Evolutionary conservation across 2,329 filamentous ascomycete species (phyloP), one percentile per base, ranked within the genome.

Genomic region (Fusarium solani-melongenae): DNA sequence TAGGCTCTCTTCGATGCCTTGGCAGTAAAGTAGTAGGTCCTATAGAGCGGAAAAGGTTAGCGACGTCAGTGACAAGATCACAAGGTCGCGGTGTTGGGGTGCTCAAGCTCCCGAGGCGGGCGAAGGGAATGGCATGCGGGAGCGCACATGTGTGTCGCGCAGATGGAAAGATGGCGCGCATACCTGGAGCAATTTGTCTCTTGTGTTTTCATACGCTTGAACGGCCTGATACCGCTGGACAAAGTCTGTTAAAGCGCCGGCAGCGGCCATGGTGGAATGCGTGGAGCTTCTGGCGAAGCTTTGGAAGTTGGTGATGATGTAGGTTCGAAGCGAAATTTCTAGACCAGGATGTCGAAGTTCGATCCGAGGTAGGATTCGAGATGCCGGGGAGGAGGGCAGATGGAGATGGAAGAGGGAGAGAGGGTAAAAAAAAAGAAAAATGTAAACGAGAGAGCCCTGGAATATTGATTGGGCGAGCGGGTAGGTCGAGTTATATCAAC

Each of bases 171-270:
- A 39, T 61, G 55, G 24, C n/a, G 58, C 57, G 76, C 75, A 62
- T 60, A 87, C 88, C 82, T 86, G 85, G 64, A 89, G 84, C 70
- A 89, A 77, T 46, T 82, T 78, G 64, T 88, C 83, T 49, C 79
- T 84, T 15, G 76, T 80, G 39, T 86, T 82, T 57, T 83, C 81
- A 39, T 86, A 83, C 6, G 73, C 59, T 67, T 86, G 84, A 53
- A 88, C 79, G 39, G 79, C 75, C 53, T 85, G 83, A 74, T 85
- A 89, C 10, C 88, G 83, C 56, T 83, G 79, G 69, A 87, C 77
- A 73, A 89, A 88, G 55, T 85, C 83, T 79, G 84, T 79, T 49
- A 87, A 79, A 36, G 78, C 75, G 36, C 72, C 72, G 34, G 75
- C 72, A 38, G 76, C 67, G 14, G 78, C 67, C 75, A 80, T 81